Evolutionary conservation across 768 basidiomycete species (phyloP).

Genomic region (Boletus bicolor): DNA sequence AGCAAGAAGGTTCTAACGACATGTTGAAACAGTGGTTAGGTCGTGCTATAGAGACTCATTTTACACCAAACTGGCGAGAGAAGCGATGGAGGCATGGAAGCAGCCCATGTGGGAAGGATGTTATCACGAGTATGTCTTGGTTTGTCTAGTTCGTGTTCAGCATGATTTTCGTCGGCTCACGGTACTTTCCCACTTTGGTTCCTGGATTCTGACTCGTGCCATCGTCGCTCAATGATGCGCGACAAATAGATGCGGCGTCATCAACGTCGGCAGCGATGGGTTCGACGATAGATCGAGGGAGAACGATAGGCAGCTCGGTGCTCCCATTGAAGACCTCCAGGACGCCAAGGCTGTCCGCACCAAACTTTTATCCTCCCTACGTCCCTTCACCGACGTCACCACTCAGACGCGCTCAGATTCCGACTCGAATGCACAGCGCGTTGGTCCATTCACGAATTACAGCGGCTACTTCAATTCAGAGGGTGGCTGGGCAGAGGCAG

Average conservation of each 20-base stretch:
- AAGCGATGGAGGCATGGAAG: conserved; percentile 78
- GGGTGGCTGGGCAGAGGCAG: conserved; percentile 84
- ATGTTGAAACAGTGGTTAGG: conserved; percentile 56
- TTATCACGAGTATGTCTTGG: conserved; percentile 75
- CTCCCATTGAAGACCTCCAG: conserved; percentile 37
- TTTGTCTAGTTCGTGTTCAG: background rate
- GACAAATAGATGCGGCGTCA: conserved; percentile 24
- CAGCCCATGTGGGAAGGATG: conserved; percentile 63
- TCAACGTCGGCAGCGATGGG: conserved; percentile 22
- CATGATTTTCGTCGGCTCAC: background rate
- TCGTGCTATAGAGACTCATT: conserved; percentile 68
- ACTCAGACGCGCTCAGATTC: background rate
- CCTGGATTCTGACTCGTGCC: background rate
- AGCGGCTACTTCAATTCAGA: conserved; percentile 71
- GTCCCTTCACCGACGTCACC: background rate
- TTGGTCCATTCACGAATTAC: conserved; percentile 21
- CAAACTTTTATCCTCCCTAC: conserved; percentile 19
- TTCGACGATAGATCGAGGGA: conserved; percentile 55
- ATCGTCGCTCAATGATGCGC: background rate
- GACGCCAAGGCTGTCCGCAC: conserved; percentile 12
- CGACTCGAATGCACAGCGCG: background rate
- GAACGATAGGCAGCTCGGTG: conserved; percentile 63
- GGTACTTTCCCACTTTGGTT: background rate
- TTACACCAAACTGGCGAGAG: conserved; percentile 67
- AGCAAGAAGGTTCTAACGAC: background rate